Evolutionary conservation across 2,329 filamentous ascomycete species (phyloP).

Genomic region (Coniella lustricola): DNA sequence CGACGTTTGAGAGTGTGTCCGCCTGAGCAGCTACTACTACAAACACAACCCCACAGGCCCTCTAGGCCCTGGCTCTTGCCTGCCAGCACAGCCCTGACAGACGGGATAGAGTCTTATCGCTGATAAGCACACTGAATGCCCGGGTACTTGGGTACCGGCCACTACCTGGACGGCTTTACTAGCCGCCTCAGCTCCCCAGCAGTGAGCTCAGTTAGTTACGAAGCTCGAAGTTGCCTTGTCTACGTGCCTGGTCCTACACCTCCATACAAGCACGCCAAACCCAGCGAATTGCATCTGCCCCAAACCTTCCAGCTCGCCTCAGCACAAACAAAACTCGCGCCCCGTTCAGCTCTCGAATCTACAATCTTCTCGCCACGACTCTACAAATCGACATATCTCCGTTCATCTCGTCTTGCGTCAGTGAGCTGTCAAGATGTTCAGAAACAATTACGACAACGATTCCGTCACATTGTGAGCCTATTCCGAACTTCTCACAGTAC

Average conservation of each 20-base stretch:
- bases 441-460: slow-evolving; percentile 99
- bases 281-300: slow-evolving; percentile 11
- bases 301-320: slow-evolving; percentile 7
- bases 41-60: no score
- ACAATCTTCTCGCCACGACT: not conserved
- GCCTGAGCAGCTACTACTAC: no score
- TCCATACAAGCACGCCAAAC: not conserved
- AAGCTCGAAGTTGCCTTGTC: slow-evolving; percentile 23
- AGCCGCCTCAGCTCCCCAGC: slow-evolving; percentile 1
- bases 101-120: slow-evolving; percentile 4
- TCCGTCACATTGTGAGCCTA: slow-evolving; percentile 89
- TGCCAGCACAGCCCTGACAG: not conserved
- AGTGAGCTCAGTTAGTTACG: slow-evolving; percentile 16
- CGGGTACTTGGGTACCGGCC: no score
- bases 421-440: slow-evolving; percentile 67
- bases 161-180: not conserved
- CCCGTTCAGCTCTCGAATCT: not conserved
- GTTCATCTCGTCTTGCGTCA: not conserved
- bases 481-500: slow-evolving; percentile 14
- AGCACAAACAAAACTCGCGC: slow-evolving; percentile 5
- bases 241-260: not conserved
- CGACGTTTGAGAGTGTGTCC: no score
- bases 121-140: slow-evolving; percentile 8
- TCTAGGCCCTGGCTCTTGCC: no score
- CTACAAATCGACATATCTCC: not conserved